These are phyloP conservation scores for Heritiera fomes DNA, from an alignment of 345 rosid species.

Conservation along the genomic window DNA sequence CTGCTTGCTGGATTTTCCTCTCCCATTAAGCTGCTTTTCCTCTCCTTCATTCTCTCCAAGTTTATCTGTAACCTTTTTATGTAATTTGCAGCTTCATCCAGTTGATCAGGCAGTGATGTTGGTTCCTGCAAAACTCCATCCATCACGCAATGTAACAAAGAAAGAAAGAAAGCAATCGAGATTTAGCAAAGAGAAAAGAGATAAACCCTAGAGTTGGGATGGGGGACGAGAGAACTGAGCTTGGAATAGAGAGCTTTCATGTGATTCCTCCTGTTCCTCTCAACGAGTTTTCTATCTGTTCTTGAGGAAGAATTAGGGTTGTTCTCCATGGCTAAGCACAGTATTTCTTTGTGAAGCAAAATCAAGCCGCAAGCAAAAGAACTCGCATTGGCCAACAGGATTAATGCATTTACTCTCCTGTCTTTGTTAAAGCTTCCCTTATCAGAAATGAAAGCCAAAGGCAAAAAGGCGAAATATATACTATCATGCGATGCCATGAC, in stretches of 20 bases:
- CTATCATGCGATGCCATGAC: slow-evolving; percentile 22
- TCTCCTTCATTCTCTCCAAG: slow-evolving; percentile 57
- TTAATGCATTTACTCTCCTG: too few relatives aligned
- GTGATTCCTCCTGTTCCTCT: slow-evolving; percentile 64
- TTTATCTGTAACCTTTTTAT: slow-evolving; percentile 54
- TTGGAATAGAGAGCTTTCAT: slow-evolving; percentile 57
- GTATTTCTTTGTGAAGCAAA: neutral
- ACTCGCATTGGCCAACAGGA: neutral
- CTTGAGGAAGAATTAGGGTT: slow-evolving; percentile 42
- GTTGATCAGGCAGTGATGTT: slow-evolving; percentile 52
- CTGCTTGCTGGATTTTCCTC: neutral
- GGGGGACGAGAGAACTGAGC: slow-evolving; percentile 57
- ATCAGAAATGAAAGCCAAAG: slow-evolving; percentile 16
- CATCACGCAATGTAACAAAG: neutral
- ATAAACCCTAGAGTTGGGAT: slow-evolving; percentile 35
- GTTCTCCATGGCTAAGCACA: slow-evolving; percentile 35
- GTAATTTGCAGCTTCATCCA: slow-evolving; percentile 55
- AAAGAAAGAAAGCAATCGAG: neutral
- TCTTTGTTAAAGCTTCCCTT: neutral
- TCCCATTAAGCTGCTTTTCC: slow-evolving; percentile 39
- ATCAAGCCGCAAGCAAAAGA: neutral
- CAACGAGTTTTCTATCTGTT: slow-evolving; percentile 53
- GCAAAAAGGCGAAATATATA: slow-evolving; percentile 15
- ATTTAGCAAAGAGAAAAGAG: neutral
- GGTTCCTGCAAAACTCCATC: slow-evolving; percentile 36